Evolutionary conservation across 1,139 yeast species (phyloP), one percentile per base, ranked within the genome.

Genomic region (Casaregolazyma suthepensis): DNA sequence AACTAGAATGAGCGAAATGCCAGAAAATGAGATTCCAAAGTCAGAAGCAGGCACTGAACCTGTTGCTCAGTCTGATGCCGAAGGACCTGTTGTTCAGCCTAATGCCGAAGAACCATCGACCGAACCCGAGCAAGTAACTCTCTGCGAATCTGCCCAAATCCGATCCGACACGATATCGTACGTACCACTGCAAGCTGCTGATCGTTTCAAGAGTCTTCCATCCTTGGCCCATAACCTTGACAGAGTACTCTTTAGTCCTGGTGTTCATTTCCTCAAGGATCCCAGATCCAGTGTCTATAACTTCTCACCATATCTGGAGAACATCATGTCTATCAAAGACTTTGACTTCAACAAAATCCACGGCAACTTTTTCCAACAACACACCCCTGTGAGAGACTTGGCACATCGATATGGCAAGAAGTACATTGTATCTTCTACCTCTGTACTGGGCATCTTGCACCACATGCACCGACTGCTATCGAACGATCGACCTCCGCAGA

Each of bases 371-470:
- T 88, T 0, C 85, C 95, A 0, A 80, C 88, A 1, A 80, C 81
- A 61, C 96, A 90, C 69, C 59, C 66, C 65, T 1, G 71, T 91
- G 51, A 65, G 79, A 0, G 57, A 71, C 9, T 68, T 85, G 15
- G 83, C 95, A 0, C 61, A 61, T 10, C 58, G 66, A 5, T 55
- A 70, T 22, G 64, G 70, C 17, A 71, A 74, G 23, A 75, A 73
- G 54, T 91, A 77, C 65, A 81, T 80, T 57, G 87, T 95, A 1
- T 89, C 97, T 0, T 89, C 98, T 0, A 87, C 96, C 20, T 86
- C 96, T 1, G 78, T 93, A 86, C 90, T 98, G 0, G 76, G 84
- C 0, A 71, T 85, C 0, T 74, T 93, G 51, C 75, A 82, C 10
- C 96, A 90, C 54, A 74, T 91, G 58, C 96, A 93, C 68, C 76